Evolutionary conservation across 441 rosid genomes (phyloP), one percentile per base, ranked within the genome.

Genomic region (Theobroma grandiflorum): DNA sequence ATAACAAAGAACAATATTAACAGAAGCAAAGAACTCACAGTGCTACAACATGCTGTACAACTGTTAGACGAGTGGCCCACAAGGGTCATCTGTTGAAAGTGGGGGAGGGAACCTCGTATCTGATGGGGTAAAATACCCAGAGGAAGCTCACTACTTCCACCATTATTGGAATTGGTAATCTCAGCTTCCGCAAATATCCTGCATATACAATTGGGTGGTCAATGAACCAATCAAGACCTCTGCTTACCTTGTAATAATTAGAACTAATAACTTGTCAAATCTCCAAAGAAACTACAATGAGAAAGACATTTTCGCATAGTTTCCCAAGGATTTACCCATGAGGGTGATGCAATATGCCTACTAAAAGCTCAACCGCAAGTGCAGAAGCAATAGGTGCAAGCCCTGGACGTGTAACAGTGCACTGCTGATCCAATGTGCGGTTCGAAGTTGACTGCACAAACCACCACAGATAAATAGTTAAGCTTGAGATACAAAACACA

Each of bases 331-430:
- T 82, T 86, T 86, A 96, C 99, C 98, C 91, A 18, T 84, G 78
- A 72, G 97, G 99, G 76, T 96, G 98, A 86, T 95, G 98, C 80
- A 95, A 84, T 78, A 96, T 85, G 78, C 91, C 90, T 20, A 92
- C 92, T 77, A 93, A 89, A 81, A 96, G 96, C 84, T 96, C 99
- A 82, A 90, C 98, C 0, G 98, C 96, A 45, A 96, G 90, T 70
- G 98, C 92, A 6, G 98, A 94, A 84, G 99, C 98, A 72, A 93
- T 96, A 52, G 99, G 97, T 76, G 99, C 99, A 78, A 92, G 85
- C 61, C 98, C 99, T 6, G 99, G 99, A 57, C 98, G 97, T 70
- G 98, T 94, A 84, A 96, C 99, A 42, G 99, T 96, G 83, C 99
- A 95, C 83, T 96, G 98, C 81, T 95, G 98, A 89, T 95, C 98